Evolutionary conservation across 2,329 filamentous ascomycete genomes (phyloP), one percentile per base, ranked within the genome.

Genomic region (Coniochaeta sp.): DNA sequence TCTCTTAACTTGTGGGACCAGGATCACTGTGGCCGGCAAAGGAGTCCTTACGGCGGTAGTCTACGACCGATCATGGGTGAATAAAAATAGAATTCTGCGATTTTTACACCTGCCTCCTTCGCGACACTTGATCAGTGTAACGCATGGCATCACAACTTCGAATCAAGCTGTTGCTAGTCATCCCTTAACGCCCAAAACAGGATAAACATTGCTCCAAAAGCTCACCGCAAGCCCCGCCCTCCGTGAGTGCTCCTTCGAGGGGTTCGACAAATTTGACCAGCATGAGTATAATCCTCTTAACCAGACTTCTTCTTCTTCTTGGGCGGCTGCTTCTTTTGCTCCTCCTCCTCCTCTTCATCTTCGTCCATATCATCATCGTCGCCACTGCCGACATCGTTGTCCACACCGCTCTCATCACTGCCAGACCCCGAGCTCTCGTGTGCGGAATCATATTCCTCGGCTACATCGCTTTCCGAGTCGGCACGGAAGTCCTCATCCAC

Each of bases 401-500:
- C 76, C 58, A 81, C 81, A 65, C 83, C 86, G 61, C 84, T 87
- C 69, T 88, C 88, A 50, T 78, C 85, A 66, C 84, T 88, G 60
- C 81, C 87, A 19, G 83, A 87, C 14, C 89, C 91, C 57, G 86
- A 90, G 71, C 91, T 96, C 71, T 96, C 91, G 71, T 97, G 93
- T 54, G 85, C 89, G 58, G 90, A 93, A 74, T 99, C 95, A 67
- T 86, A 99, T 72, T 99, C 96, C 75, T 99, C 95, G 0, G 93
- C 95, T 2, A 97, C 93, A 66, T 99, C 95, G 58, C 90, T 96
- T 65, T 99, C 95, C 16, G 89, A 93, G 63, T 96, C 91, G 6
- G 89, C 90, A 67, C 89, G 85, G 81, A 99, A 99, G 77, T 99
- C 95, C 73, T 99, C 95, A 68, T 99, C 95, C 9, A 93, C 87